A percentile compares a stretch with the other conserved stretches of the same genome.
Evolutionary conservation across 352 stramenopile genomes (phyloP).

Genomic region (Pythium plurisporium): DNA sequence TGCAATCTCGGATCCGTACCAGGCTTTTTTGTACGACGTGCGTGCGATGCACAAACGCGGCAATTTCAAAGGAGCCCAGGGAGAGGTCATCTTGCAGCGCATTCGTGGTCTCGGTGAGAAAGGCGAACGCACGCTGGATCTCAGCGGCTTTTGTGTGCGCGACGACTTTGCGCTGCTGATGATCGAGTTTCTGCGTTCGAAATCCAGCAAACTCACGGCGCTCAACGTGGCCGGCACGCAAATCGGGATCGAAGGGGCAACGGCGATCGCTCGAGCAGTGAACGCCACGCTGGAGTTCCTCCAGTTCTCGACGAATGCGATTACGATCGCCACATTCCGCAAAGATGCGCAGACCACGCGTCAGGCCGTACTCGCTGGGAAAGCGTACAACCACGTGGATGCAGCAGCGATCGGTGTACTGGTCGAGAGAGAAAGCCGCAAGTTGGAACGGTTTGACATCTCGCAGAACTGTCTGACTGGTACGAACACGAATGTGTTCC

Average conservation of each 20-base stretch:
- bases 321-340: constrained; percentile 33
- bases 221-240: constrained; percentile 50
- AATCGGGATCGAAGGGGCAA: constrained; percentile 42
- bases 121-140: constrained; percentile 36
- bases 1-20: constrained; percentile 56
- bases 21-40: constrained; percentile 61
- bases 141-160: constrained; percentile 48
- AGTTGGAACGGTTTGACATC: constrained; percentile 47
- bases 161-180: constrained; percentile 60
- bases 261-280: constrained; percentile 32
- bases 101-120: constrained; percentile 40
- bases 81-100: constrained; percentile 46
- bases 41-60: constrained; percentile 53
- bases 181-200: constrained; percentile 44
- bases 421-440: constrained; percentile 41
- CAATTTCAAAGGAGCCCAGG: constrained; percentile 61
- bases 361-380: constrained; percentile 20
- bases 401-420: constrained; percentile 47
- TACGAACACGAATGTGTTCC: constrained; percentile 41
- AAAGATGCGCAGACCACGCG: constrained; percentile 28
- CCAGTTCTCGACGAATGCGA: constrained; percentile 39
- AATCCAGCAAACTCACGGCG: constrained; percentile 38
- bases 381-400: constrained; percentile 55
- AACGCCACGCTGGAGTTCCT: constrained; percentile 41
- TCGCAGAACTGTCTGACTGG: constrained; percentile 53